A percentile compares a stretch with the other conserved stretches of the same genome.
phyloP scores from a whole-genome alignment of 1,284 basidiomycete species.

The Rhodotorula glutinis region DNA sequence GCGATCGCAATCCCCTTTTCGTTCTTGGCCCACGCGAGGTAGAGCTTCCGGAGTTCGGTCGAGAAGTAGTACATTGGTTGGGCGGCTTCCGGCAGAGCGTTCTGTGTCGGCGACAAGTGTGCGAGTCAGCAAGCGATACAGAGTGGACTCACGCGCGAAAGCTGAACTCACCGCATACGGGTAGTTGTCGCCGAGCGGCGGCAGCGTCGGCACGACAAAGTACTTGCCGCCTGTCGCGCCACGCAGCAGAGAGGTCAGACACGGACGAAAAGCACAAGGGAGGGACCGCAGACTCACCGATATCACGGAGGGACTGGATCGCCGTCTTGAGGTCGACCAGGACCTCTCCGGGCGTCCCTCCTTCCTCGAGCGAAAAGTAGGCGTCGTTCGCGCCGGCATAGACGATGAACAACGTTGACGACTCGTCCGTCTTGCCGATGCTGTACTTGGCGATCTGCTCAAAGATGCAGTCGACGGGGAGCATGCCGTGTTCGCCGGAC shows the following conservation, averaged over 20 bases:
- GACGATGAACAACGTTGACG: slow-evolving; percentile 17
- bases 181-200: slow-evolving; percentile 26
- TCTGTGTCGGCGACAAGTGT: background rate
- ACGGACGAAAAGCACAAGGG: no score
- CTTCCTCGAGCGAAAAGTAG: slow-evolving; percentile 13
- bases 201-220: slow-evolving; percentile 21
- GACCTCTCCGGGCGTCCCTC: slow-evolving; percentile 10
- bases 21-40: slow-evolving; percentile 14
- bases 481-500: slow-evolving; percentile 15
- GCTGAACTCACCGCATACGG: slow-evolving; percentile 10
- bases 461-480: slow-evolving; percentile 27
- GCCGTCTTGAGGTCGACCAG: slow-evolving; percentile 13
- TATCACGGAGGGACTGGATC: slow-evolving; percentile 6
- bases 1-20: slow-evolving; percentile 16
- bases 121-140: background rate
- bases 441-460: slow-evolving; percentile 26
- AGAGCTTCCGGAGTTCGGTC: slow-evolving; percentile 15
- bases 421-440: slow-evolving; percentile 23
- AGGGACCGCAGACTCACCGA: no score
- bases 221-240: slow-evolving; percentile 12
- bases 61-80: slow-evolving; percentile 16
- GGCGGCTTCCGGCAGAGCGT: slow-evolving; percentile 19
- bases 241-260: background rate
- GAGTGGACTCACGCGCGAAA: no score
- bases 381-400: slow-evolving; percentile 29